A percentile compares a stretch with the other conserved stretches of the same genome.
Conservation (phyloP, 78 protist genomes). For the Tieghemostelium lacteum region DNA sequence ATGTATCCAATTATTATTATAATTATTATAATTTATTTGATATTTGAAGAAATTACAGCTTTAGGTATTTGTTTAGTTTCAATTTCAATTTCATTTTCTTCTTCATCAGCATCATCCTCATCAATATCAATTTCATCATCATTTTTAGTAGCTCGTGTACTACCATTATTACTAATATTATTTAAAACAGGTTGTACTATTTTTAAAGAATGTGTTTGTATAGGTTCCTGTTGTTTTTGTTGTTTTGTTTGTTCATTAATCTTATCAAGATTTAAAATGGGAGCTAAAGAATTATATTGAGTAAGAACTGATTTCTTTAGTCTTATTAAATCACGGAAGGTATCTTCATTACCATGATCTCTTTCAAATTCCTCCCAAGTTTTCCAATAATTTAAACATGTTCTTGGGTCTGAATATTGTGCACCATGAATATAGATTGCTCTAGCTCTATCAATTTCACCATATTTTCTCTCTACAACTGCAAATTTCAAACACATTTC, state of each 20-base stretch:
- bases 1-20: no score
- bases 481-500: slow-evolving; percentile 92
- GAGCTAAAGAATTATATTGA: not conserved
- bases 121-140: slow-evolving; percentile 76
- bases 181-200: not conserved
- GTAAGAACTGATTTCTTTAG: slow-evolving; percentile 90
- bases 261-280: not conserved
- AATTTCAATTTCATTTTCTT: slow-evolving; percentile 9
- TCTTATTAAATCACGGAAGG: slow-evolving; percentile 96
- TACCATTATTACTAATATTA: no score
- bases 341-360: slow-evolving; percentile 97
- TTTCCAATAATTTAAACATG: slow-evolving; percentile 86
- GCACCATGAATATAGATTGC: slow-evolving; percentile 91
- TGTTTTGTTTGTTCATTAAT: not conserved
- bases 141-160: slow-evolving; percentile 27
- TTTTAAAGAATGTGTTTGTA: slow-evolving; percentile 8
- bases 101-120: slow-evolving; percentile 53
- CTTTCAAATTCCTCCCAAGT: slow-evolving; percentile 97
- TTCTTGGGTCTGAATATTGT: slow-evolving; percentile 90
- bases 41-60: slow-evolving; percentile 35
- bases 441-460: slow-evolving; percentile 99
- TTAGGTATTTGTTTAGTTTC: slow-evolving; percentile 41
- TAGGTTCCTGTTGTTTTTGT: not conserved
- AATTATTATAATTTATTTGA: slow-evolving; percentile 8
- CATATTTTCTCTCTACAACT: slow-evolving; percentile 93